Evolutionary conservation across 371 early-diverging fungal genomes (phyloP), one percentile per base, ranked within the genome.

Genomic region (Apophysomyces elegans): DNA sequence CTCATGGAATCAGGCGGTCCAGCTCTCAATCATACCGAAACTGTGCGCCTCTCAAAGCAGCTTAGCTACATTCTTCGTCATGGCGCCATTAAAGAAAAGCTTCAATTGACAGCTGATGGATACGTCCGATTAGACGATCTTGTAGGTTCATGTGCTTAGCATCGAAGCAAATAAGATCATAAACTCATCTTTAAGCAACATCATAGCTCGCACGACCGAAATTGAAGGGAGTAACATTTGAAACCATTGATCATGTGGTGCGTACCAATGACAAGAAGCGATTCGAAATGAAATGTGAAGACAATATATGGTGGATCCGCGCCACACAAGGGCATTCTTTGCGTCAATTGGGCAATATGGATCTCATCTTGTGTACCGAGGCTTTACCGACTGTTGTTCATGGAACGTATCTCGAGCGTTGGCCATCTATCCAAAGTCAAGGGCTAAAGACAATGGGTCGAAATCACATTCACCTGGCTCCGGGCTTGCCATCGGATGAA

Each of bases 301-400:
- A 67, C 3, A 64, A 21, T n/a, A 63, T 26, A 13, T 91, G 86
- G 84, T 79, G 65, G 64, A 91, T 96, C 56, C 83, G 92, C 37
- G 96, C 96, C 4, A 92, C 90, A 61, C 96, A 96, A 76, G 97
- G 96, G 3, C 96, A 96, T 70, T 87, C 88, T 13, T 38, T 94
- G 5, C 54, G 80, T 11, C 54, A 50, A 44, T 7, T 76, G 0
- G 70, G 86, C 5, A 78, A 88, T 16, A 73, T 90, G 18, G 80
- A 89, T 44, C 77, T 85, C 58, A 80, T 78, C 1, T 37, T 14
- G 18, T 54, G 63, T 32, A 18, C 47, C 1, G 61, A 62, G 21
- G 39, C 63, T 14, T 38, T 70, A 26, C 8, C 38, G 54, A 66
- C 64, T 63, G 65, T 62, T 5, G 57, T 69, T 12, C 96, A 96